A percentile compares a stretch with the other conserved stretches of the same genome.
Evolutionary conservation across 108 stramenopile genomes (phyloP).

Genomic region (Pseudonitzschia pungens): DNA sequence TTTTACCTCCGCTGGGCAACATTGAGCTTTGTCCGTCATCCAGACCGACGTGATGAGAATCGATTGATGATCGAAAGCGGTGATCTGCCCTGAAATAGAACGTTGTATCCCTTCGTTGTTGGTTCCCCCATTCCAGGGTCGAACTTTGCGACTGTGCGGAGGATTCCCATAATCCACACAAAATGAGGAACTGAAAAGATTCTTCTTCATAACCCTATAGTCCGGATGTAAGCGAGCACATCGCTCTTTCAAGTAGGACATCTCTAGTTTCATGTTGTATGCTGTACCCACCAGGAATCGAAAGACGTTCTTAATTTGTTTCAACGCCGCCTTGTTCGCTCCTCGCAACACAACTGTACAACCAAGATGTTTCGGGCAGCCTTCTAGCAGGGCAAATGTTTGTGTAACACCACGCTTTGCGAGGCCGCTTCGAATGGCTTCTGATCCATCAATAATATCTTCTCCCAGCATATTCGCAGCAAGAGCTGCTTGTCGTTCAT

Average conservation of each 20-base stretch:
- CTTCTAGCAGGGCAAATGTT: slow-evolving; percentile 85
- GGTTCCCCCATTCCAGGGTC: slow-evolving; percentile 87
- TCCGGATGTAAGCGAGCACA: slow-evolving; percentile 64
- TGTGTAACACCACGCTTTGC: slow-evolving; percentile 84
- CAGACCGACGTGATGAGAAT: slow-evolving; percentile 93
- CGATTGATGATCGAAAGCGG: slow-evolving; percentile 87
- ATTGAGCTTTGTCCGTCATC: slow-evolving; percentile 94
- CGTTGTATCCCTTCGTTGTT: slow-evolving; percentile 56
- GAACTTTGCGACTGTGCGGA: slow-evolving; percentile 63
- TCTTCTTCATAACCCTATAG: slow-evolving; percentile 43
- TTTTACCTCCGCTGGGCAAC: slow-evolving; percentile 94
- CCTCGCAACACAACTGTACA: slow-evolving; percentile 92
- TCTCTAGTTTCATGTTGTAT: slow-evolving; percentile 94
- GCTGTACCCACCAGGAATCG: slow-evolving; percentile 83
- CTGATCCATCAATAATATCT: slow-evolving; percentile 72
- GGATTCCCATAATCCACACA: slow-evolving; percentile 79
- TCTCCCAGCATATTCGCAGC: slow-evolving; percentile 82
- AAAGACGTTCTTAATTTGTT: slow-evolving; percentile 86
- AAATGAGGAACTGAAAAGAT: slow-evolving; percentile 59
- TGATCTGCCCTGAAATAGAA: slow-evolving; percentile 67
- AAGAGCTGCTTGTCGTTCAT: slow-evolving; percentile 73
- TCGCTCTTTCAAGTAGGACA: slow-evolving; percentile 86
- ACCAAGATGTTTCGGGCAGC: slow-evolving; percentile 85
- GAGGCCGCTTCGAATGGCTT: slow-evolving; percentile 75
- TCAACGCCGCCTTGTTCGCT: slow-evolving; percentile 71